Evolutionary conservation across 1,284 basidiomycete species (phyloP).

Genomic region (Ceratobasidium sp.): DNA sequence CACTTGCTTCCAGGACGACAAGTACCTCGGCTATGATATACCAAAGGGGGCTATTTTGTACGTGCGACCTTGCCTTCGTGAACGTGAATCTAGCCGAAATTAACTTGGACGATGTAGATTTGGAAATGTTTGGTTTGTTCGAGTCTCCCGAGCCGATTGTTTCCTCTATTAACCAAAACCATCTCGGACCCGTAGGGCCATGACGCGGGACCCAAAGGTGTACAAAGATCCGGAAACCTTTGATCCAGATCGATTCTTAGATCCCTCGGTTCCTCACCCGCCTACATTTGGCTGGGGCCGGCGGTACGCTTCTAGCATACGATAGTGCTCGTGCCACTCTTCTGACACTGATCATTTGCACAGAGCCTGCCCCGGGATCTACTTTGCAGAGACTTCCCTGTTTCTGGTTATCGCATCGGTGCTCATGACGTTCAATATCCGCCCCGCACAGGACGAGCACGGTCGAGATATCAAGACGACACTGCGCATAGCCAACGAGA

Average conservation of each 20-base stretch:
- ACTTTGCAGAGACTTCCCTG: neutral
- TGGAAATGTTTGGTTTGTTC: constrained; percentile 10
- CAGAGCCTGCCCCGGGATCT: neutral
- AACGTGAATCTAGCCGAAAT: neutral
- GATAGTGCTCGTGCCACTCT: neutral
- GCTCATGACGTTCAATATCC: neutral
- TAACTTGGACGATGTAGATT: neutral
- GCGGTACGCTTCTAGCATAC: neutral
- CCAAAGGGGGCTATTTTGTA: constrained; percentile 26
- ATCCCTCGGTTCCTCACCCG: constrained; percentile 4
- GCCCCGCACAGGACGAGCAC: neutral
- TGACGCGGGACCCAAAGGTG: constrained; percentile 20
- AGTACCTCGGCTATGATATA: constrained; percentile 13
- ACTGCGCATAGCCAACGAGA: neutral
- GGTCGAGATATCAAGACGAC: neutral
- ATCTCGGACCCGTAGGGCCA: constrained; percentile 12
- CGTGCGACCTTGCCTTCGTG: neutral
- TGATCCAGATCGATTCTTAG: constrained; percentile 31
- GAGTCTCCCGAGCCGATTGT: neutral
- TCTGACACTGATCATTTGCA: neutral
- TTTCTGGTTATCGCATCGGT: neutral
- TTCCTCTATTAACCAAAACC: too few species aligned
- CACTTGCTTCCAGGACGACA: neutral
- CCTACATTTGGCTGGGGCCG: constrained; percentile 25
- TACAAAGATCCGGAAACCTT: constrained; percentile 16